A percentile compares a stretch with the other conserved stretches of the same genome.
These are phyloP conservation scores for Hypoxylon perforatum DNA, from an alignment of 495 filamentous ascomycete species.

Conservation along the genomic window DNA sequence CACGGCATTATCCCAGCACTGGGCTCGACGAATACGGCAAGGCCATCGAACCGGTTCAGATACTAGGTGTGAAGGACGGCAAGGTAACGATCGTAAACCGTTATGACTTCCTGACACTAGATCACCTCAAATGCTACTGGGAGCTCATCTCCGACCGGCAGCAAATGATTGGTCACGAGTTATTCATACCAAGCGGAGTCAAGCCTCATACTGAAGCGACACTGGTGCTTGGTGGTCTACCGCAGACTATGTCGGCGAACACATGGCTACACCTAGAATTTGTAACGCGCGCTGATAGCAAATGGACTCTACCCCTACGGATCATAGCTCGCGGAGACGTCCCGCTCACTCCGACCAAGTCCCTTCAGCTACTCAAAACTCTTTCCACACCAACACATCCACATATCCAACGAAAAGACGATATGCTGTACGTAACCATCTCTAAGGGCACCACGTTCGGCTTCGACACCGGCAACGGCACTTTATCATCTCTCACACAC, in stretches of 20 bases:
- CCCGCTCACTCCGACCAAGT: constrained; percentile 43
- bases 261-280: constrained; percentile 62
- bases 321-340: constrained; percentile 66
- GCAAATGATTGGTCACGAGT: constrained; percentile 38
- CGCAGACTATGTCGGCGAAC: constrained; percentile 34
- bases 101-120: constrained; percentile 64
- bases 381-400: constrained; percentile 23
- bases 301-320: constrained; percentile 60
- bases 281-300: constrained; percentile 39
- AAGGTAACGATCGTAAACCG: constrained; percentile 61
- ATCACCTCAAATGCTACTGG: constrained; percentile 61
- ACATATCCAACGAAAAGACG: constrained; percentile 31
- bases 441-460: constrained; percentile 48
- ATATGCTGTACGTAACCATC: constrained; percentile 46
- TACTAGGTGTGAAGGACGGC: constrained; percentile 45
- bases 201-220: constrained; percentile 51
- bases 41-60: constrained; percentile 70
- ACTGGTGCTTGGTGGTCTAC: constrained; percentile 41
- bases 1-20: constrained; percentile 68
- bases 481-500: constrained; percentile 51
- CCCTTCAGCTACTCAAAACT: constrained; percentile 42
- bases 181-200: constrained; percentile 51
- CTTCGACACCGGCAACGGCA: constrained; percentile 56
- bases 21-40: constrained; percentile 73
- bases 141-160: constrained; percentile 54